Percentiles rank a stretch among this genome's conserved stretches.
phyloP scores from a whole-genome alignment of 1,284 basidiomycete species.

The Ustilago xerochloae region DNA sequence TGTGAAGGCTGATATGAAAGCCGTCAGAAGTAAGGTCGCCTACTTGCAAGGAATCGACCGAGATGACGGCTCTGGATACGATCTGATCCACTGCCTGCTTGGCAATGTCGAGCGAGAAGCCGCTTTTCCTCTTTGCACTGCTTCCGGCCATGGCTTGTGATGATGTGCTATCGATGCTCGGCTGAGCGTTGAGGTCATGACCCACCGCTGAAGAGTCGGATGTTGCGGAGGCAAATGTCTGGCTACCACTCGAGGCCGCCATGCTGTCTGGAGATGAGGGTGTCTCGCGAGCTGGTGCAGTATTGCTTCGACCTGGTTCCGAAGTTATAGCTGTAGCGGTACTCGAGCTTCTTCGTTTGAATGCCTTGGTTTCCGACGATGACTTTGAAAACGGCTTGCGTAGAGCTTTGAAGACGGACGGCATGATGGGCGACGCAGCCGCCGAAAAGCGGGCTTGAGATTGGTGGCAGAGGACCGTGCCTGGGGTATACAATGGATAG shows the following conservation, averaged over 20 bases:
- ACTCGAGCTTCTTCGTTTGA: conserved; percentile 8
- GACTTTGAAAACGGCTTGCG: conserved; percentile 26
- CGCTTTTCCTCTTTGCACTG: conserved; percentile 1
- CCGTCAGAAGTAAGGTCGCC: conserved; percentile 22
- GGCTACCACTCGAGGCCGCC: conserved; percentile 1
- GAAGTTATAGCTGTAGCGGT: background rate
- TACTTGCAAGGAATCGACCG: conserved; percentile 29
- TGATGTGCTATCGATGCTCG: conserved; percentile 3
- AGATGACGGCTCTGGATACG: conserved; percentile 33
- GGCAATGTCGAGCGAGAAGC: conserved; percentile 33
- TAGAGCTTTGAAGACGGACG: conserved; percentile 33
- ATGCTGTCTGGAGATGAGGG: conserved; percentile 6
- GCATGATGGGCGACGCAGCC: conserved; percentile 10
- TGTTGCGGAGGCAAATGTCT: conserved; percentile 6
- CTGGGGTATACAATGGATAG: background rate
- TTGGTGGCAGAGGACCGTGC: background rate
- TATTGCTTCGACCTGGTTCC: background rate
- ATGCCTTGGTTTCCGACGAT: conserved; percentile 5
- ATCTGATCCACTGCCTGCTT: conserved; percentile 42
- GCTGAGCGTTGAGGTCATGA: conserved; percentile 6
- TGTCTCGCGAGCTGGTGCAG: background rate
- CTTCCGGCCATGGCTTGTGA: background rate
- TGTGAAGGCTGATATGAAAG: conserved; percentile 21
- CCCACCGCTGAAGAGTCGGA: background rate
- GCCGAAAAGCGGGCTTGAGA: background rate